Evolutionary conservation across 495 filamentous ascomycete genomes (phyloP).

Genomic region (Aspergillus mulundensis): DNA sequence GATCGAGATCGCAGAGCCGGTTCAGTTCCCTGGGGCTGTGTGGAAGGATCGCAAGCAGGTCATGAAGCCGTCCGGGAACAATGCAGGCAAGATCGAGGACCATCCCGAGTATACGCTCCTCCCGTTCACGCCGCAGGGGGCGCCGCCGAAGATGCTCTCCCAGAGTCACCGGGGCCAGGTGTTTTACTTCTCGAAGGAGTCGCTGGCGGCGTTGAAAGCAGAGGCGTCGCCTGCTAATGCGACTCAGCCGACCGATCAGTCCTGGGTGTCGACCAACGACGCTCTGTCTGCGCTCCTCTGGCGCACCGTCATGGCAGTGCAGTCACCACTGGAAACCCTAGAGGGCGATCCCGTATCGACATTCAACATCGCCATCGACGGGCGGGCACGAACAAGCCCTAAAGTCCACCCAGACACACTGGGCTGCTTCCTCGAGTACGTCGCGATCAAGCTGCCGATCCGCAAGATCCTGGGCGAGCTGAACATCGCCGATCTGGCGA

Average conservation of each 20-base stretch:
- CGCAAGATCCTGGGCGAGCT: conserved; percentile 15
- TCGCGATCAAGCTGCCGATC: conserved; percentile 15
- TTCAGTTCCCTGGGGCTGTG: conserved; percentile 18
- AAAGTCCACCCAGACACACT: conserved; percentile 26
- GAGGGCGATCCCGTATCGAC: conserved; percentile 27
- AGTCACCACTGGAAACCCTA: conserved; percentile 25
- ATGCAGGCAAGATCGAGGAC: conserved; percentile 24
- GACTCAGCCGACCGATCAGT: conserved; percentile 21
- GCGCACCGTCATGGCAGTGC: conserved; percentile 35
- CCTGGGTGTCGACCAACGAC: conserved; percentile 38
- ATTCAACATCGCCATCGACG: conserved; percentile 34
- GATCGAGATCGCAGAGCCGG: conserved; percentile 16
- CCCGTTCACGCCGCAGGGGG: conserved; percentile 27
- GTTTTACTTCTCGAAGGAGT: conserved; percentile 29
- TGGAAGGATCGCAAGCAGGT: conserved; percentile 23
- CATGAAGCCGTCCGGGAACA: conserved; percentile 24
- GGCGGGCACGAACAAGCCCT: conserved; percentile 27
- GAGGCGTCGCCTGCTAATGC: conserved; percentile 29
- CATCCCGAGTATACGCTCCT: conserved; percentile 31
- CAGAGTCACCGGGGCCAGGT: conserved; percentile 26
- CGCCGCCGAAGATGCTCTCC: conserved; percentile 29
- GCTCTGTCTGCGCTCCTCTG: conserved; percentile 37
- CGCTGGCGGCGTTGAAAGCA: conserved; percentile 26
- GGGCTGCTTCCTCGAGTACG: conserved; percentile 32
- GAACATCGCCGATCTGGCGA: conserved; percentile 27